These are phyloP conservation scores for Tylopilus vinaceipallidus DNA, from an alignment of 768 basidiomycete genomes.

Conservation along the genomic window DNA sequence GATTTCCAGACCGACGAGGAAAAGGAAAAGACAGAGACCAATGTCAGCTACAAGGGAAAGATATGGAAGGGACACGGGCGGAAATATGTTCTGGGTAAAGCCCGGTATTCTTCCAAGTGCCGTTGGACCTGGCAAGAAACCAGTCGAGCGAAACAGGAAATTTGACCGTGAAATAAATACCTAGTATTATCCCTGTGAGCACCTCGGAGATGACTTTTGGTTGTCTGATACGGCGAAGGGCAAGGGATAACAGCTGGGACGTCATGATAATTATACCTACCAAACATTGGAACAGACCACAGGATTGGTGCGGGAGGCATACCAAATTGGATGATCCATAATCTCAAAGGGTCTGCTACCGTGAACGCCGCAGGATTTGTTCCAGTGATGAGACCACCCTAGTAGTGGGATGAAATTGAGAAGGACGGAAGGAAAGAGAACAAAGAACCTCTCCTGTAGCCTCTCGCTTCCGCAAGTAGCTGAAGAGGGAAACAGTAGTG, in stretches of 20 bases:
- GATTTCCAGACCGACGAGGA: slow-evolving; percentile 91
- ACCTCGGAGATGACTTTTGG: slow-evolving; percentile 86
- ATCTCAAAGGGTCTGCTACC: slow-evolving; percentile 61
- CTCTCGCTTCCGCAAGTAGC: slow-evolving; percentile 6
- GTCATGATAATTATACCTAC: slow-evolving; percentile 80
- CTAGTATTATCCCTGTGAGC: slow-evolving; percentile 84
- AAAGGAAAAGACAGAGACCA: slow-evolving; percentile 84
- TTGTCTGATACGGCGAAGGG: slow-evolving; percentile 72
- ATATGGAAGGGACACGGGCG: slow-evolving; percentile 64
- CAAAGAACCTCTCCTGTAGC: slow-evolving; percentile 23
- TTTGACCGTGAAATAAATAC: slow-evolving; percentile 42
- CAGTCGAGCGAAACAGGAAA: neutral
- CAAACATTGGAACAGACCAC: neutral
- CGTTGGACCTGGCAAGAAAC: slow-evolving; percentile 39
- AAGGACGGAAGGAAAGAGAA: neutral
- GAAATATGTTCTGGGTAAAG: slow-evolving; percentile 87
- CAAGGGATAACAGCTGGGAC: slow-evolving; percentile 71
- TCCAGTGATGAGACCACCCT: slow-evolving; percentile 78
- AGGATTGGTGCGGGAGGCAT: slow-evolving; percentile 19
- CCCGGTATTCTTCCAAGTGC: slow-evolving; percentile 81
- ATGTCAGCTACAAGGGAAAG: slow-evolving; percentile 87
- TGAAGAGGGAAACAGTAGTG: slow-evolving; percentile 35
- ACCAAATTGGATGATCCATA: slow-evolving; percentile 84
- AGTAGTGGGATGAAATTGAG: neutral
- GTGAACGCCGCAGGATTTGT: slow-evolving; percentile 70